Conservation (phyloP, 2,329 filamentous ascomycete species). For the Colletotrichum sp. region DNA sequence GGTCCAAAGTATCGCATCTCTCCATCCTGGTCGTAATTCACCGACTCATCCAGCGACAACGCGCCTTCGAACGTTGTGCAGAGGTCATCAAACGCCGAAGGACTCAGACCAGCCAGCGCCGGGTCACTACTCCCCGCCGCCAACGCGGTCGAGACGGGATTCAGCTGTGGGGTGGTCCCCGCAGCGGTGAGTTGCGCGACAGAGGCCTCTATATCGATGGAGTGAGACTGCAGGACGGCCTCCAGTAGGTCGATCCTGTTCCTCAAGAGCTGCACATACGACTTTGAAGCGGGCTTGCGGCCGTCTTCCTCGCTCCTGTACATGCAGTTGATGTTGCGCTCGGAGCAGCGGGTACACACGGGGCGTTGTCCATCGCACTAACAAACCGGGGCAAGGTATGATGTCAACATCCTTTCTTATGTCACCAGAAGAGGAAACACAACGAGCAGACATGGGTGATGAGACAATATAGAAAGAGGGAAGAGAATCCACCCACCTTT, state of each 20-base stretch:
- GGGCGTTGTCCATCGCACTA: constrained; percentile 37
- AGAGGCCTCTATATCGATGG: constrained; percentile 32
- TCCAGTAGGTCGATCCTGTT: constrained; percentile 36
- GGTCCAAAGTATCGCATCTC: constrained; percentile 40
- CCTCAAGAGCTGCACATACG: constrained; percentile 37
- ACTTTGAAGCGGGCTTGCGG: constrained; percentile 37
- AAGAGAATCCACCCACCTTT: constrained; percentile 29
- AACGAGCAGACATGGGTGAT: not conserved
- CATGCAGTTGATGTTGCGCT: constrained; percentile 31
- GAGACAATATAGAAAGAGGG: not conserved
- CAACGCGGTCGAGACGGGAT: not conserved
- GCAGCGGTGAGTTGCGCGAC: constrained; percentile 20
- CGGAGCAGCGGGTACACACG: constrained; percentile 35
- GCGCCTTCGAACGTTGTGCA: constrained; percentile 32
- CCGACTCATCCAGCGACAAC: constrained; percentile 36
- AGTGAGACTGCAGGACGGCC: constrained; percentile 29
- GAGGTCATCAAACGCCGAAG: not conserved
- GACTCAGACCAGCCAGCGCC: not conserved
- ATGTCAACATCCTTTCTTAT: not conserved
- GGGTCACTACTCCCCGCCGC: constrained; percentile 4
- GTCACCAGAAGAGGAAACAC: too few relatives aligned
- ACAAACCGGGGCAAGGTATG: not conserved
- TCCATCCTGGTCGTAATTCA: constrained; percentile 37
- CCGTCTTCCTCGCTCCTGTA: constrained; percentile 35
- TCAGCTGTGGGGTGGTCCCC: not conserved